A percentile compares a stretch with the other conserved stretches of the same genome.
Conservation (phyloP, 2,329 filamentous ascomycete genomes). For the Hypocreales sp. region DNA sequence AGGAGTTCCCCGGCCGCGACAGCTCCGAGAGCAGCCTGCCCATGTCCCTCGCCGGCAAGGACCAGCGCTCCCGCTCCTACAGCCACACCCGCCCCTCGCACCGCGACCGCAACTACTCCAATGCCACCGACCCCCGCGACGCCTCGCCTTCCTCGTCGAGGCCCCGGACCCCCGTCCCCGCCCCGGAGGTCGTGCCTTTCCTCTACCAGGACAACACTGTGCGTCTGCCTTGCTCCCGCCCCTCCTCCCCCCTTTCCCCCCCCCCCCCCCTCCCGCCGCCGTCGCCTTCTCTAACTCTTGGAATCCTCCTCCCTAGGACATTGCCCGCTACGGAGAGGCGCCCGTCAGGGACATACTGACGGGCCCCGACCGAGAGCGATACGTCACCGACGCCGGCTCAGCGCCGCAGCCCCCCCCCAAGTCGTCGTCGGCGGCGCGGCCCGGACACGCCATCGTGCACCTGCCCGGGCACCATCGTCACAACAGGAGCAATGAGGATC, state of each 20-base stretch:
- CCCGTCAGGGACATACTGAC: constrained; percentile 57
- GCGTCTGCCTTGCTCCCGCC: constrained; percentile 18
- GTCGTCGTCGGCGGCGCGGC: constrained; percentile 47
- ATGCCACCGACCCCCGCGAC: constrained; percentile 55
- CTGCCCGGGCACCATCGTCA: constrained; percentile 49
- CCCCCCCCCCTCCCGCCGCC: background rate
- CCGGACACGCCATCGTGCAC: constrained; percentile 45
- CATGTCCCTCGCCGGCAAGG: constrained; percentile 31
- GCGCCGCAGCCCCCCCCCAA: constrained; percentile 33
- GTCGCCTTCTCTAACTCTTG: background rate
- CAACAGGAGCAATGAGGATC: constrained; percentile 53
- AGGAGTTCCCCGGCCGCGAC: constrained; percentile 64
- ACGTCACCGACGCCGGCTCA: constrained; percentile 32
- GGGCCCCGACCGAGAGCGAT: constrained; percentile 55
- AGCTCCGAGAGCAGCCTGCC: constrained; percentile 57
- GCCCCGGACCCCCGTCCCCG: constrained; percentile 72
- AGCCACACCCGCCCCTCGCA: constrained; percentile 39
- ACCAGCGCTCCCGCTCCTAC: constrained; percentile 48
- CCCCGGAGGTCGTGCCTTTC: constrained; percentile 94
- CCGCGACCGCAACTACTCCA: constrained; percentile 70
- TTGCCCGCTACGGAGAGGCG: constrained; percentile 61
- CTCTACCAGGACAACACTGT: constrained; percentile 73
- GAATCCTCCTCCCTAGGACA: constrained; percentile 48
- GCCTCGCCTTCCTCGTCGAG: constrained; percentile 61
- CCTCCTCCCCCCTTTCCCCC: background rate